These are phyloP conservation scores for Aspergillus sp. DNA, from an alignment of 2,329 filamentous ascomycete species.

Conservation along the genomic window DNA sequence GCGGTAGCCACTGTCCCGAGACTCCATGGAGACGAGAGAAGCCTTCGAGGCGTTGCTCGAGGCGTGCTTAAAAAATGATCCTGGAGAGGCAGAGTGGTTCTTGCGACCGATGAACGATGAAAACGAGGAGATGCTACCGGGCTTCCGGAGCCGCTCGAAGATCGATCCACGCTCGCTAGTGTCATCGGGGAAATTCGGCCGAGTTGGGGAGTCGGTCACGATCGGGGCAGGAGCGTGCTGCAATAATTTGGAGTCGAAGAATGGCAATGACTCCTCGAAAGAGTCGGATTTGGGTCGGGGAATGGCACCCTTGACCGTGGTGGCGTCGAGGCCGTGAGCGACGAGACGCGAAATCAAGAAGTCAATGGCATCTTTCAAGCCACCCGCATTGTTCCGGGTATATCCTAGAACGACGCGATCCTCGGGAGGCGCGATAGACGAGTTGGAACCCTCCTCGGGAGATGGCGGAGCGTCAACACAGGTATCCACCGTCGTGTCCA, in stretches of 20 bases:
- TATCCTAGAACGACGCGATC: constrained; percentile 66
- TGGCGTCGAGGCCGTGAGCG: constrained; percentile 79
- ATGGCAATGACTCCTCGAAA: constrained; percentile 93
- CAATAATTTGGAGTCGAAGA: constrained; percentile 93
- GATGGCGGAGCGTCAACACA: constrained; percentile 23
- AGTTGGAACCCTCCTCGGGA: constrained; percentile 31
- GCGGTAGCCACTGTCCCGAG: constrained; percentile 86
- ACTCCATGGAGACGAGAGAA: constrained; percentile 92
- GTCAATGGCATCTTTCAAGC: constrained; percentile 90
- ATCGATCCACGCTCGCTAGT: constrained; percentile 72
- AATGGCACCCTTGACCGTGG: constrained; percentile 85
- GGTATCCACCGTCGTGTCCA: constrained; percentile 68
- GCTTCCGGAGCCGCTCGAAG: constrained; percentile 89
- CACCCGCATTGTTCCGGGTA: constrained; percentile 94
- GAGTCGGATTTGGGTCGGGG: constrained; percentile 98
- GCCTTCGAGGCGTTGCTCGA: constrained; percentile 88
- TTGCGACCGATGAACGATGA: constrained; percentile 96
- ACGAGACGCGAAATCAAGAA: constrained; percentile 82
- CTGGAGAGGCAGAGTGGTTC: constrained; percentile 81
- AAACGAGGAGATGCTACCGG: constrained; percentile 87
- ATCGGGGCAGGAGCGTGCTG: constrained; percentile 81
- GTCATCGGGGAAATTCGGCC: constrained; percentile 74
- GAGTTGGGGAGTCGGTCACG: constrained; percentile 80
- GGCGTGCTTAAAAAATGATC: constrained; percentile 85
- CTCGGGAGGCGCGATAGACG: constrained; percentile 44